A percentile compares a stretch with the other conserved stretches of the same genome.
Evolutionary conservation across 2,329 filamentous ascomycete genomes (phyloP).

Genomic region (Iodosphaeria phyllophila): DNA sequence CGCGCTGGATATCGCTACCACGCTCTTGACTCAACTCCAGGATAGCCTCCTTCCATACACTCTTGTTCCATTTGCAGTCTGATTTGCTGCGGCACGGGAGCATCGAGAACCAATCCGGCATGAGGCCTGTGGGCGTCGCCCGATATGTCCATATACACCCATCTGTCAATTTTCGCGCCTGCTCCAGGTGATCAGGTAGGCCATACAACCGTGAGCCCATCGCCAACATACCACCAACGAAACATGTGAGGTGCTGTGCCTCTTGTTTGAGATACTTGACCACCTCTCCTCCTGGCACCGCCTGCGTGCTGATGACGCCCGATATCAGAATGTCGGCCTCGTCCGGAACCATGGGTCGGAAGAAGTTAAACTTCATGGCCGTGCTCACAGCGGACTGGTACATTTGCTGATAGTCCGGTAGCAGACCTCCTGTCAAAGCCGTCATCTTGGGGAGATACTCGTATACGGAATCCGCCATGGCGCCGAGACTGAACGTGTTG

Average conservation of each 20-base stretch:
- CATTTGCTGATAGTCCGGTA: slow-evolving; percentile 37
- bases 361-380: slow-evolving; percentile 41
- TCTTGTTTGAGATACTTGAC: slow-evolving; percentile 3
- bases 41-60: slow-evolving; percentile 10
- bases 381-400: slow-evolving; percentile 42
- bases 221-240: slow-evolving; percentile 30
- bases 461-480: slow-evolving; percentile 22
- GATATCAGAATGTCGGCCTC: slow-evolving; percentile 41
- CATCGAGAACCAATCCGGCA: slow-evolving; percentile 30
- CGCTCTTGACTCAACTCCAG: slow-evolving; percentile 5
- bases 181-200: slow-evolving; percentile 20
- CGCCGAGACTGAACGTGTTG: slow-evolving; percentile 15
- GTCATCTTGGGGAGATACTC: slow-evolving; percentile 33
- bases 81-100: slow-evolving; percentile 7
- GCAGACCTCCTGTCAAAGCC: slow-evolving; percentile 36
- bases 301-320: slow-evolving; percentile 16
- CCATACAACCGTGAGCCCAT: slow-evolving; percentile 25
- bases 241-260: slow-evolving; percentile 29
- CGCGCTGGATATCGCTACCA: slow-evolving; percentile 3
- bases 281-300: slow-evolving; percentile 12
- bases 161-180: slow-evolving; percentile 24
- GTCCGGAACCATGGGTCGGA: slow-evolving; percentile 40
- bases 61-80: slow-evolving; percentile 12
- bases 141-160: slow-evolving; percentile 34
- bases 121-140: slow-evolving; percentile 27